A percentile compares a stretch with the other conserved stretches of the same genome.
Evolutionary conservation across 371 early-diverging fungal species (phyloP).

Genomic region (Syncephalis fuscata): DNA sequence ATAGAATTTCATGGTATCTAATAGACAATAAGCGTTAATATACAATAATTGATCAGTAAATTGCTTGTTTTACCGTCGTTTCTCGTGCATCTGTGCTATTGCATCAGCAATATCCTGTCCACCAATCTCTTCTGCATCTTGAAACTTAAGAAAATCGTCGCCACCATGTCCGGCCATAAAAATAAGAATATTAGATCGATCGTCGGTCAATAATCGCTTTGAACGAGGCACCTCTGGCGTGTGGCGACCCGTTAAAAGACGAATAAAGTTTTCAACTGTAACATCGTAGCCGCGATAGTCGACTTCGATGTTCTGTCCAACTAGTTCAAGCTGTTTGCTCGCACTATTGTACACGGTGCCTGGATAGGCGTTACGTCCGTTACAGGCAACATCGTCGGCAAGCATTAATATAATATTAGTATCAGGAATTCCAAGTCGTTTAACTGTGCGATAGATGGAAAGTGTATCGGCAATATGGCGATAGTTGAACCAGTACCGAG

Average conservation of each 20-base stretch:
- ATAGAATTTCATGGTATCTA: conserved; percentile 87
- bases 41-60: neutral
- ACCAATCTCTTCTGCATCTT: conserved; percentile 91
- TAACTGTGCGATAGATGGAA: conserved; percentile 93
- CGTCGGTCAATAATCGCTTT: conserved; percentile 85
- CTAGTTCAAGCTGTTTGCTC: conserved; percentile 61
- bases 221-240: conserved; percentile 65
- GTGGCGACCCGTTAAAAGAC: conserved; percentile 77
- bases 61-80: conserved; percentile 37
- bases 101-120: conserved; percentile 88
- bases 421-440: conserved; percentile 93
- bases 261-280: conserved; percentile 92
- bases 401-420: conserved; percentile 95
- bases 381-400: conserved; percentile 95
- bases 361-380: conserved; percentile 80
- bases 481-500: conserved; percentile 95
- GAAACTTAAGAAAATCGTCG: conserved; percentile 93
- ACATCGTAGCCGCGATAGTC: conserved; percentile 97
- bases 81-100: conserved; percentile 91
- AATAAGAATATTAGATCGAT: conserved; percentile 82
- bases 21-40: neutral
- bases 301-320: conserved; percentile 89
- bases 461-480: conserved; percentile 92
- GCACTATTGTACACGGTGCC: conserved; percentile 88
- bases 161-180: conserved; percentile 98